Conservation (phyloP, 768 basidiomycete species). For the Naganishia friedmannii region DNA sequence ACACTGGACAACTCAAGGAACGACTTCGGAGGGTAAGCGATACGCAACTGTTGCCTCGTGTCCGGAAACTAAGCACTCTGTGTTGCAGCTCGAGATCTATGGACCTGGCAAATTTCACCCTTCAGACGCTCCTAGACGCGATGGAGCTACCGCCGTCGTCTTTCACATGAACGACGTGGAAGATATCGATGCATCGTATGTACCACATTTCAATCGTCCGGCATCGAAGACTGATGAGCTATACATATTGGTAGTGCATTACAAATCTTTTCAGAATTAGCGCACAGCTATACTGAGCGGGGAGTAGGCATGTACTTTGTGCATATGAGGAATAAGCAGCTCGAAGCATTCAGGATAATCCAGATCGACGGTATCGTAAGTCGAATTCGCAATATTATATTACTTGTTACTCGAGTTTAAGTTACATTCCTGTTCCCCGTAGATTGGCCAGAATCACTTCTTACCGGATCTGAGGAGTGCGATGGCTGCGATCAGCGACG, state of each 20-base stretch:
- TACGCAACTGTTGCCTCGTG: neutral
- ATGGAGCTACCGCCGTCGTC: slow-evolving; percentile 71
- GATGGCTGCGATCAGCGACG: slow-evolving; percentile 1
- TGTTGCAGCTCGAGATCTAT: slow-evolving; percentile 76
- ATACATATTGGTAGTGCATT: slow-evolving; percentile 60
- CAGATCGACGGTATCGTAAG: slow-evolving; percentile 46
- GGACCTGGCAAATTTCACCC: slow-evolving; percentile 78
- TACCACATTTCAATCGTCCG: neutral
- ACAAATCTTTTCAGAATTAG: slow-evolving; percentile 75
- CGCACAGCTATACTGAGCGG: slow-evolving; percentile 71
- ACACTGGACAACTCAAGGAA: slow-evolving; percentile 89
- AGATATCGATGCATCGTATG: slow-evolving; percentile 81
- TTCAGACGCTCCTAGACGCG: slow-evolving; percentile 73
- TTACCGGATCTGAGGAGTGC: slow-evolving; percentile 15
- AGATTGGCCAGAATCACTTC: slow-evolving; percentile 19
- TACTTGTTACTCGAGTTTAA: neutral
- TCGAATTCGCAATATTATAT: neutral
- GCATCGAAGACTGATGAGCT: neutral
- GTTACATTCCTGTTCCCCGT: neutral
- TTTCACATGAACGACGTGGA: slow-evolving; percentile 92
- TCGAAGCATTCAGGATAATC: slow-evolving; percentile 44
- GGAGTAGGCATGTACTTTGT: slow-evolving; percentile 52
- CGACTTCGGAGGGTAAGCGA: slow-evolving; percentile 61
- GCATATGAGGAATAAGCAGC: slow-evolving; percentile 44
- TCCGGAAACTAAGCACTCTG: neutral